Percentiles rank a stretch among this genome's conserved stretches.
phyloP scores from a whole-genome alignment of 1,139 yeast genomes.

The Suhomyces yuchorum region DNA sequence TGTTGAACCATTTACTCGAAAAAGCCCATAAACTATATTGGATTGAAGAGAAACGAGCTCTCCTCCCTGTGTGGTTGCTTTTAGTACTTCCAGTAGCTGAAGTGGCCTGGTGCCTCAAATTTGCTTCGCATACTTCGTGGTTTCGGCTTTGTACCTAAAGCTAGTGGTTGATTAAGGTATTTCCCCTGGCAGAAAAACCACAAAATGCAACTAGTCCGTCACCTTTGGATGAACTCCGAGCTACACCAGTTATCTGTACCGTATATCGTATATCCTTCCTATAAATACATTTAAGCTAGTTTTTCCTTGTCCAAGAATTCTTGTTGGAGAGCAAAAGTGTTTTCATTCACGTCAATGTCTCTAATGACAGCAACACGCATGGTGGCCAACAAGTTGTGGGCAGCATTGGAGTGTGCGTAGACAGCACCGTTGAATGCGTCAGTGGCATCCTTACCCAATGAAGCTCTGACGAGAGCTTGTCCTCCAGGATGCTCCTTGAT shows the following conservation, averaged over 20 bases:
- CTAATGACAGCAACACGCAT: constrained; percentile 94
- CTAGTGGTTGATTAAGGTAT: too few relatives aligned
- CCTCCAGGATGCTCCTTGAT: constrained; percentile 98
- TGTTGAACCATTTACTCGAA: too few relatives aligned
- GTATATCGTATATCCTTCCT: constrained; percentile 5
- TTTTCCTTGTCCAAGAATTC: constrained; percentile 50
- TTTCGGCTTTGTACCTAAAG: too few relatives aligned
- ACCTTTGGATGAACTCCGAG: not conserved
- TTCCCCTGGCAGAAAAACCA: too few relatives aligned
- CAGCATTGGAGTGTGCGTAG: constrained; percentile 95
- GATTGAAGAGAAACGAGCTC: too few relatives aligned
- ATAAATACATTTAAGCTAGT: constrained; percentile 10
- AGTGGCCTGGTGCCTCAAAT: too few relatives aligned
- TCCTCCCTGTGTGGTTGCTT: too few relatives aligned
- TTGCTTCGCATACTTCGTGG: too few relatives aligned
- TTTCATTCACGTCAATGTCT: constrained; percentile 57
- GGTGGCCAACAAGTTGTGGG: constrained; percentile 91
- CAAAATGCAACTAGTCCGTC: too few relatives aligned
- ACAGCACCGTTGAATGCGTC: constrained; percentile 98
- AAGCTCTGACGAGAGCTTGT: constrained; percentile 78
- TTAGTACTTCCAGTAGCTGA: too few relatives aligned
- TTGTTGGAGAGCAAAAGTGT: constrained; percentile 57
- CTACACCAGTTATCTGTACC: not conserved
- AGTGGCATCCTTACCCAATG: constrained; percentile 94
- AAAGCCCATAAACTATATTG: too few relatives aligned